A percentile compares a stretch with the other conserved stretches of the same genome.
These are phyloP conservation scores for Orbilia blumenaviensis DNA, from an alignment of 2,329 filamentous ascomycete species.

Conservation along the genomic window DNA sequence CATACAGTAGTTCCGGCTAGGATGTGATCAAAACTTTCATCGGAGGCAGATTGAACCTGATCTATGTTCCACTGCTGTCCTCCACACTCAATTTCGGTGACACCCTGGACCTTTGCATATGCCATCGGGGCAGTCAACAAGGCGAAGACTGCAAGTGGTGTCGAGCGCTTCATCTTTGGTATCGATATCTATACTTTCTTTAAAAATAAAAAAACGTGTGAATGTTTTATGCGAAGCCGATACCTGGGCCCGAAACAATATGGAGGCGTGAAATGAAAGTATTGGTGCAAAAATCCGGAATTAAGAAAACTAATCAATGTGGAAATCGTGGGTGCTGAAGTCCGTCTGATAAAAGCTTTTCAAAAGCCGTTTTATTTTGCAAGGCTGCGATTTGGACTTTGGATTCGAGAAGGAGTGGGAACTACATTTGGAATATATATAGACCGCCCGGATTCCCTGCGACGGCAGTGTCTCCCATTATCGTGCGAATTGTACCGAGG, in stretches of 20 bases:
- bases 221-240: no score
- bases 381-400: background rate
- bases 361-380: background rate
- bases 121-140: conserved; percentile 23
- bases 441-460: background rate
- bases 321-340: background rate
- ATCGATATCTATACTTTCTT: background rate
- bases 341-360: background rate
- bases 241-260: no score
- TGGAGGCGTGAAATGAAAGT: background rate
- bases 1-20: conserved; percentile 53
- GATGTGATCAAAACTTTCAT: conserved; percentile 54
- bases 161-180: conserved; percentile 24
- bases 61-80: conserved; percentile 39
- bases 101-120: conserved; percentile 44
- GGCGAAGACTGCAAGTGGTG: conserved; percentile 21
- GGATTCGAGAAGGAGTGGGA: no score
- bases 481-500: background rate
- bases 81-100: conserved; percentile 48
- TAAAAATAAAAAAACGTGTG: background rate
- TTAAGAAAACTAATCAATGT: background rate
- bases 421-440: no score
- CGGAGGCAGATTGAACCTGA: conserved; percentile 52
- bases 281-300: background rate
- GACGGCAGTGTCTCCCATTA: conserved; percentile 17